Percentiles rank a stretch among this genome's conserved stretches.
Conservation (phyloP, 306 rosid species). For the Gillenia trifoliata region DNA sequence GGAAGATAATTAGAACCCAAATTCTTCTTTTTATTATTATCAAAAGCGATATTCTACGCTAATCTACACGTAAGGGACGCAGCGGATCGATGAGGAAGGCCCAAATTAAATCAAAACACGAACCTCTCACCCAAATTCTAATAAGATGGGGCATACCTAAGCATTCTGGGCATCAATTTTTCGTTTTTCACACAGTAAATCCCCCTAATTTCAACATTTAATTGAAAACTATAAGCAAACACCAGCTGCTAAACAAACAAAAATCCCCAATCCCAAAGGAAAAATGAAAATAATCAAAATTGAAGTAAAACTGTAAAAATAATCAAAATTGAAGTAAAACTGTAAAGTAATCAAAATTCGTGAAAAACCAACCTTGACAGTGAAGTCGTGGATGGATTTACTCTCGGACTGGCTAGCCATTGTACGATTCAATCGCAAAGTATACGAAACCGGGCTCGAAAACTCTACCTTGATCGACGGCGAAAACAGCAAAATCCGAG, state of each 20-base stretch:
- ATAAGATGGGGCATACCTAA: not conserved
- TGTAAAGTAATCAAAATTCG: not conserved
- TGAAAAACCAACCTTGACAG: slow-evolving; percentile 42
- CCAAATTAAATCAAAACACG: not conserved
- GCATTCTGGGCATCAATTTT: not conserved
- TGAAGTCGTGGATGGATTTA: slow-evolving; percentile 57
- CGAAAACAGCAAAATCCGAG: slow-evolving; percentile 8
- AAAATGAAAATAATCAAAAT: not conserved
- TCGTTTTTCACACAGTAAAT: no score
- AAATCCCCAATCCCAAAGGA: not conserved
- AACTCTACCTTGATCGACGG: slow-evolving; percentile 5
- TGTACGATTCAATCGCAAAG: slow-evolving; percentile 24
- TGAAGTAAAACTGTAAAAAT: no score
- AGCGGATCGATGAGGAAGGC: not conserved
- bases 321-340: not conserved
- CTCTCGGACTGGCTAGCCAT: slow-evolving; percentile 59
- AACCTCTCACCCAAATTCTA: not conserved
- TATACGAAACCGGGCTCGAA: slow-evolving; percentile 8
- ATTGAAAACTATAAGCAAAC: not conserved
- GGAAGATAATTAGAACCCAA: not conserved
- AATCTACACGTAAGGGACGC: no score
- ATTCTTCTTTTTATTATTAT: not conserved
- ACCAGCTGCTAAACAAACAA: not conserved
- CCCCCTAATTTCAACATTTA: not conserved
- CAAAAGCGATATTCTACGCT: not conserved